phyloP scores from a whole-genome alignment of 441 rosid genomes.

The Macaranga tanarius region DNA sequence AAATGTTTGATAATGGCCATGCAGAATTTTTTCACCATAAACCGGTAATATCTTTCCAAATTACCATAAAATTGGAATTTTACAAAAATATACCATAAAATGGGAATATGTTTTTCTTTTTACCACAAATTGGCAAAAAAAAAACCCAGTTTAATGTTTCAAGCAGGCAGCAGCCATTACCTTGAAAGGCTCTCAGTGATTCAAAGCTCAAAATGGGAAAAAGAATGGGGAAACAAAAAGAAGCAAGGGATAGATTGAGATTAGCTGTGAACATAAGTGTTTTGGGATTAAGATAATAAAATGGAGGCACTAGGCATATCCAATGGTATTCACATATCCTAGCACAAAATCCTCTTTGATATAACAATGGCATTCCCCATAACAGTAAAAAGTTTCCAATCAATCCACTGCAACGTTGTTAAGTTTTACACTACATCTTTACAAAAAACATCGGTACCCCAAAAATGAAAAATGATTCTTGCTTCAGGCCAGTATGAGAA shows the following conservation, averaged over 20 bases:
- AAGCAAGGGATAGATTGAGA: background rate
- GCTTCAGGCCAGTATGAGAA: conserved; percentile 1
- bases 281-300: background rate
- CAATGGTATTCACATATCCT: background rate
- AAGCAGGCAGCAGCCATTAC: background rate
- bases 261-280: background rate
- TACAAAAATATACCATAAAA: too few relatives aligned
- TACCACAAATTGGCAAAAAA: too few relatives aligned
- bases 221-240: background rate
- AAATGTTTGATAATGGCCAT: too few relatives aligned
- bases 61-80: too few relatives aligned
- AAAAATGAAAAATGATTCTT: background rate
- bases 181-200: background rate
- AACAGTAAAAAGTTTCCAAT: background rate
- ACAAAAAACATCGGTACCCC: background rate
- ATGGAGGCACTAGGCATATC: background rate
- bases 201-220: background rate
- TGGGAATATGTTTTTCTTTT: too few relatives aligned
- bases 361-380: background rate
- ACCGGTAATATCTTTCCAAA: too few relatives aligned
- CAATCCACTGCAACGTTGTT: background rate
- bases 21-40: too few relatives aligned
- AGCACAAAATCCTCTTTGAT: background rate
- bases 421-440: background rate
- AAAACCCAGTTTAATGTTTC: too few relatives aligned